phyloP scores from a whole-genome alignment of 1,284 basidiomycete species.

The Rhizoctonia solani region DNA sequence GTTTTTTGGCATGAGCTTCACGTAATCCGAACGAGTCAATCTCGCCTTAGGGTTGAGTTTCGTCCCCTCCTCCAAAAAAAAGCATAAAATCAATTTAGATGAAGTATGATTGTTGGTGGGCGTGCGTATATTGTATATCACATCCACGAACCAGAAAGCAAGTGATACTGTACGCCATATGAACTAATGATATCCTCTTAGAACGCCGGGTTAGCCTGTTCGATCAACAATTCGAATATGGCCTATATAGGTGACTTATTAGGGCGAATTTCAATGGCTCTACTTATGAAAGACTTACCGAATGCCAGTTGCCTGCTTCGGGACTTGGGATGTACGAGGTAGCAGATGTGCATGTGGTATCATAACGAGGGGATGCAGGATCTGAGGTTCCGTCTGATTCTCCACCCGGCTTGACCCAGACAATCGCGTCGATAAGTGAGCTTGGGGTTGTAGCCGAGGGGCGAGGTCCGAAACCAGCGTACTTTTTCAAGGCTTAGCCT shows the following conservation, averaged over 20 bases:
- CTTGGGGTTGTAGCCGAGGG: slow-evolving; percentile 36
- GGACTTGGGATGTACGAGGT: slow-evolving; percentile 33
- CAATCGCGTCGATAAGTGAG: slow-evolving; percentile 39
- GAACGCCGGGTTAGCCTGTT: slow-evolving; percentile 36
- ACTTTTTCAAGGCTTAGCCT: background rate
- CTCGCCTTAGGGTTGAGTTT: too few relatives aligned
- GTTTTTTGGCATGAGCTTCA: too few relatives aligned
- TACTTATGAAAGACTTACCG: slow-evolving; percentile 25
- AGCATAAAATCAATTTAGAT: too few relatives aligned
- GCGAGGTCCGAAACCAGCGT: slow-evolving; percentile 39
- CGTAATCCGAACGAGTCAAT: too few relatives aligned
- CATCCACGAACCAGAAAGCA: too few relatives aligned
- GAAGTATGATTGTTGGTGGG: too few relatives aligned
- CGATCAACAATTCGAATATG: slow-evolving; percentile 33
- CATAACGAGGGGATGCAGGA: slow-evolving; percentile 37
- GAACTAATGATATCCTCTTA: background rate
- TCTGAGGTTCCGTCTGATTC: slow-evolving; percentile 38
- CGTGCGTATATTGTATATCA: background rate
- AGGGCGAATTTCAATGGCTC: background rate
- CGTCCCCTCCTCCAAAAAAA: too few relatives aligned
- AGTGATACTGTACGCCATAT: too few relatives aligned
- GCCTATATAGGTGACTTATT: slow-evolving; percentile 13
- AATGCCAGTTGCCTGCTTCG: slow-evolving; percentile 38
- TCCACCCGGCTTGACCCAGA: slow-evolving; percentile 40
- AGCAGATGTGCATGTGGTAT: slow-evolving; percentile 34